Conservation (phyloP, 495 filamentous ascomycete species). For the Talaromyces adpressus region DNA sequence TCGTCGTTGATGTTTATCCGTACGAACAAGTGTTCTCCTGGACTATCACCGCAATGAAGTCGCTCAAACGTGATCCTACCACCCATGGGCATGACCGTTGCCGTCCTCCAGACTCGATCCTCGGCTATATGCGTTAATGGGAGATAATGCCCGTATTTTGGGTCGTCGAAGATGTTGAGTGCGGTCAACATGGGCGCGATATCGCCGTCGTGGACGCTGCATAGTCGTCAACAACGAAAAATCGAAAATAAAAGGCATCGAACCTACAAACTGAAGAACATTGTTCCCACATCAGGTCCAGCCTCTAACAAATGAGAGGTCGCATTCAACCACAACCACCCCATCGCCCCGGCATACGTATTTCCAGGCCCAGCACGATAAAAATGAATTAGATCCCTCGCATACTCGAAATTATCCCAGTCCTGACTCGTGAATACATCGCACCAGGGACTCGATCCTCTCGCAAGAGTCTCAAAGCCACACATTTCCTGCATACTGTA, state of each 20-base stretch:
- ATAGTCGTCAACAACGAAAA: background rate
- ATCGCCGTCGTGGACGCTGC: conserved; percentile 53
- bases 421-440: conserved; percentile 49
- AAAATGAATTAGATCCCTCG: conserved; percentile 52
- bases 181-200: conserved; percentile 50
- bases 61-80: conserved; percentile 51
- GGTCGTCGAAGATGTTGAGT: conserved; percentile 44
- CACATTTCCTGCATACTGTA: conserved; percentile 59
- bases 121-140: conserved; percentile 34
- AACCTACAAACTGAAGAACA: conserved; percentile 54
- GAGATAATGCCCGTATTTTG: conserved; percentile 27
- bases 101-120: conserved; percentile 46
- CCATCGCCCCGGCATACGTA: conserved; percentile 48
- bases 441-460: conserved; percentile 52
- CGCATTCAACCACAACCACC: conserved; percentile 57
- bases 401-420: conserved; percentile 54
- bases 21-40: conserved; percentile 27
- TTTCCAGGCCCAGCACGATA: conserved; percentile 56
- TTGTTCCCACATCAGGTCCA: conserved; percentile 39
- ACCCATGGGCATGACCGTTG: conserved; percentile 51
- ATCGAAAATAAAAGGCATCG: background rate
- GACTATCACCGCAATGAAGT: conserved; percentile 26
- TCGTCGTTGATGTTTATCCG: conserved; percentile 54
- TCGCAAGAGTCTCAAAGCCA: conserved; percentile 49
- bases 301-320: conserved; percentile 41